A percentile compares a stretch with the other conserved stretches of the same genome.
These are phyloP conservation scores for Amanita molliuscula DNA, from an alignment of 768 basidiomycete species.

Conservation along the genomic window DNA sequence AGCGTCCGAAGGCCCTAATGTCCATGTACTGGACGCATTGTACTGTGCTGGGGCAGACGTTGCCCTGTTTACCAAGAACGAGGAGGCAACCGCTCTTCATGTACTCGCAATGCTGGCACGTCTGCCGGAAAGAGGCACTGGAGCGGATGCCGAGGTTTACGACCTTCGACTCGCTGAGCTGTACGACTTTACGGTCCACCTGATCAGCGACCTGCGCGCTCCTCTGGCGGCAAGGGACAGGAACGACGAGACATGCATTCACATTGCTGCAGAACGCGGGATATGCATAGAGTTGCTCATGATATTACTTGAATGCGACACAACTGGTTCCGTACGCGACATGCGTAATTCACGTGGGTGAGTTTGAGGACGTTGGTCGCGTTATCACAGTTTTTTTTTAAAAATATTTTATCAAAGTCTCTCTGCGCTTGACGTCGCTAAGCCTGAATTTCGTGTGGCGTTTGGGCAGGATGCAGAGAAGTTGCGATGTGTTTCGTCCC, in stretches of 20 bases:
- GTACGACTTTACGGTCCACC: slow-evolving; percentile 53
- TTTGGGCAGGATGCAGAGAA: slow-evolving; percentile 44
- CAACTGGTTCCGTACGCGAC: slow-evolving; percentile 40
- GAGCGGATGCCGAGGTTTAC: slow-evolving; percentile 15
- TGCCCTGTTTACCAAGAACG: slow-evolving; percentile 52
- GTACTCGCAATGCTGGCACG: slow-evolving; percentile 40
- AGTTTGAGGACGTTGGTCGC: slow-evolving; percentile 15
- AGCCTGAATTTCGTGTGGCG: slow-evolving; percentile 52
- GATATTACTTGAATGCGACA: slow-evolving; percentile 58
- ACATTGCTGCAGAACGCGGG: slow-evolving; percentile 71
- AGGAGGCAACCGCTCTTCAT: slow-evolving; percentile 61
- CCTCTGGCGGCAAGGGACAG: slow-evolving; percentile 58
- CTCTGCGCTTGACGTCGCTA: slow-evolving; percentile 58
- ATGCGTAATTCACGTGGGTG: slow-evolving; percentile 67
- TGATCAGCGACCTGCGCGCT: slow-evolving; percentile 58
- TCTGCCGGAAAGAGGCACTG: slow-evolving; percentile 11
- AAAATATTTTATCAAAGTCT: slow-evolving; percentile 28
- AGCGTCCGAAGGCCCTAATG: slow-evolving; percentile 41
- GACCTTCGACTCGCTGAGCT: slow-evolving; percentile 26
- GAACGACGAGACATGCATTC: slow-evolving; percentile 68
- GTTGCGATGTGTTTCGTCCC: slow-evolving; percentile 39
- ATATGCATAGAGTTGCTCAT: slow-evolving; percentile 50
- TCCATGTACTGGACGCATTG: slow-evolving; percentile 55
- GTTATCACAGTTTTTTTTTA: background rate
- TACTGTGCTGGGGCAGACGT: slow-evolving; percentile 72